Conservation (phyloP, 2,329 filamentous ascomycete genomes). For the Alternaria dauci region DNA sequence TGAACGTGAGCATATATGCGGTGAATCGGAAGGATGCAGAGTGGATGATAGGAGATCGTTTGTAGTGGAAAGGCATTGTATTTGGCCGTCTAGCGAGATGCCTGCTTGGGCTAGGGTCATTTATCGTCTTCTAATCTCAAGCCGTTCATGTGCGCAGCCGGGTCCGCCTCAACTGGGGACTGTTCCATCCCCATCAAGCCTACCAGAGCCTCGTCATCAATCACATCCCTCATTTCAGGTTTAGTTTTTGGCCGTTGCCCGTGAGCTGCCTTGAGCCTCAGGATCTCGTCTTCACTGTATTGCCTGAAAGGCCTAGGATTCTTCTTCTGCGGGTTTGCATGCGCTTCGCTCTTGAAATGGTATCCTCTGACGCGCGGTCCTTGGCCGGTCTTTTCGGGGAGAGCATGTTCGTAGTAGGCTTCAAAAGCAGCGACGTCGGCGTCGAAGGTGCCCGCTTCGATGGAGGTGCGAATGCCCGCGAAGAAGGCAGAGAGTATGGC, state of each 20-base stretch:
- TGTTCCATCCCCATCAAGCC: constrained; percentile 38
- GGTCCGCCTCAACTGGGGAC: constrained; percentile 18
- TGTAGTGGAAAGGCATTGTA: background rate
- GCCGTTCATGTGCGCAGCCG: constrained; percentile 21
- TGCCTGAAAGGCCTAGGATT: constrained; percentile 45
- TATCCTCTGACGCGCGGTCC: constrained; percentile 65
- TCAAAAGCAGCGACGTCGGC: constrained; percentile 68
- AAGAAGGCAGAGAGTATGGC: constrained; percentile 78
- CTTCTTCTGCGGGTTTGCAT: constrained; percentile 42
- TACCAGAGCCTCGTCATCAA: constrained; percentile 47
- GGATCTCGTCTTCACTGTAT: constrained; percentile 35
- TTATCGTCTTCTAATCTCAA: constrained; percentile 35
- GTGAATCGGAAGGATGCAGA: background rate
- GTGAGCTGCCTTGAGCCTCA: constrained; percentile 40
- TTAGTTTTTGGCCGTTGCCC: constrained; percentile 42
- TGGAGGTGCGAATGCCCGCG: constrained; percentile 69
- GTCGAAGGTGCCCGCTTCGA: constrained; percentile 65
- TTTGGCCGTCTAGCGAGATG: background rate
- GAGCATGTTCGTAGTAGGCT: constrained; percentile 70
- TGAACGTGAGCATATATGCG: background rate
- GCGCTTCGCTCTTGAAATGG: constrained; percentile 43
- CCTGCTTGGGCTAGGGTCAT: background rate
- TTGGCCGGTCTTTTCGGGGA: constrained; percentile 78
- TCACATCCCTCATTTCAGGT: constrained; percentile 35
- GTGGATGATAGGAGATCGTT: background rate